These are phyloP conservation scores for Amaranthus tricolor DNA, from an alignment of 179 eudicot species.

Conservation along the genomic window DNA sequence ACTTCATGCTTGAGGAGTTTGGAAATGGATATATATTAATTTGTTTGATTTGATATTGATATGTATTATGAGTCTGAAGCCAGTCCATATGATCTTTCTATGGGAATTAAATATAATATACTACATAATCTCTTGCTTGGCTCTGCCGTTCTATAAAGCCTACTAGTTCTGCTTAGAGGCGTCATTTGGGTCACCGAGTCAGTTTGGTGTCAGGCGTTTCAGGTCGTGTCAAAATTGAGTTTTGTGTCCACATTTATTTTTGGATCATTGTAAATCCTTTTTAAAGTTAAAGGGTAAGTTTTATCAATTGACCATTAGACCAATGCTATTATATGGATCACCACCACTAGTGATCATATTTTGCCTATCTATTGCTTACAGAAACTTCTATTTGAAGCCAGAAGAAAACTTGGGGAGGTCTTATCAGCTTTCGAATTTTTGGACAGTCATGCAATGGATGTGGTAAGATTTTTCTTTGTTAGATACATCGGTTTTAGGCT, in stretches of 20 bases:
- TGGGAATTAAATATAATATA: not conserved
- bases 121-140: not conserved
- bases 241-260: not conserved
- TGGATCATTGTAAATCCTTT: too few species aligned
- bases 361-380: slow-evolving; percentile 30
- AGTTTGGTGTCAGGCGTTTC: too few species aligned
- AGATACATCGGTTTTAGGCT: not conserved
- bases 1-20: not conserved
- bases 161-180: not conserved
- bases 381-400: slow-evolving; percentile 88
- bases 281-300: not conserved
- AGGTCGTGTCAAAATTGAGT: not conserved
- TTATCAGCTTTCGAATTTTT: slow-evolving; percentile 95
- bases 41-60: not conserved
- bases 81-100: not conserved
- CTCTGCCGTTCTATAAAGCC: not conserved
- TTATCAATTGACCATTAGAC: too few species aligned
- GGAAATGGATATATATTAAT: not conserved
- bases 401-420: slow-evolving; percentile 89
- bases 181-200: too few species aligned
- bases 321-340: not conserved
- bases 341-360: not conserved
- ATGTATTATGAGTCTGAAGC: not conserved
- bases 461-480: slow-evolving; percentile 45
- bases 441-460: slow-evolving; percentile 80